Base-by-base conservation (phyloP, 163 green algal species). In the Scenedesmus sp. region DNA sequence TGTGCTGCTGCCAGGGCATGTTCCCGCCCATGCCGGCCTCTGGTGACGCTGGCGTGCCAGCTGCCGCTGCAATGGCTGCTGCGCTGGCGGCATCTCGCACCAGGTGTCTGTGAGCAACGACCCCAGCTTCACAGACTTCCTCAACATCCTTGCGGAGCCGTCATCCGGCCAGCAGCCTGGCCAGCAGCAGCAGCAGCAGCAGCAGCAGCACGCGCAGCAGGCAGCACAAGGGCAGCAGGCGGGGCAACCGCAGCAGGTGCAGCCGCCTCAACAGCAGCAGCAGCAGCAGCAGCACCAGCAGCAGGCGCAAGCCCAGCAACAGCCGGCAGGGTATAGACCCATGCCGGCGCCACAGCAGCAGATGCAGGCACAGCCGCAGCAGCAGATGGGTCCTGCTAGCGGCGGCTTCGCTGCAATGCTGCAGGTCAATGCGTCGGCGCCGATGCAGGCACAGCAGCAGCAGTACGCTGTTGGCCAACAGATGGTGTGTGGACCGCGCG, bases 361-460 rank as follows among this genome's bases (percentile, higher is more conserved):
- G 37, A 30, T 83, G 87, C 78, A 91, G 56, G 33, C 18, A 26
- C 46, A 33, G 22, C 42, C 70, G 24, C 86, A 83, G 86, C 78
- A 86, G 78, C 53, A 81, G 53, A 86, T 81, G 49, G 78, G 53
- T 15, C 87, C 78, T n/a, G 22, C 78, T n/a, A 91, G 76, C 72
- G 53, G 37, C 46, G 59, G 78, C 43, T 91, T 86, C 43, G 73
- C 85, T 59, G 85, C 85, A 16, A 7, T 90, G 85, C 49, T 90
- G 85, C 72, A 76, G n/a, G 22, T 53, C 15, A 76, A n/a, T 18
- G 6, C 51, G 16, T 35, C 53, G 12, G 49, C 26, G 30, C 15
- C 49, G 9, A 46, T 22, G 30, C 85, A 83, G 33, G 42, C 72
- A 70, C 85, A 89, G 65, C 84, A 89, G 65, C 51, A 68, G 72